Evolutionary conservation across 2,329 filamentous ascomycete genomes (phyloP).

Genomic region (Stenocarpella maydis): DNA sequence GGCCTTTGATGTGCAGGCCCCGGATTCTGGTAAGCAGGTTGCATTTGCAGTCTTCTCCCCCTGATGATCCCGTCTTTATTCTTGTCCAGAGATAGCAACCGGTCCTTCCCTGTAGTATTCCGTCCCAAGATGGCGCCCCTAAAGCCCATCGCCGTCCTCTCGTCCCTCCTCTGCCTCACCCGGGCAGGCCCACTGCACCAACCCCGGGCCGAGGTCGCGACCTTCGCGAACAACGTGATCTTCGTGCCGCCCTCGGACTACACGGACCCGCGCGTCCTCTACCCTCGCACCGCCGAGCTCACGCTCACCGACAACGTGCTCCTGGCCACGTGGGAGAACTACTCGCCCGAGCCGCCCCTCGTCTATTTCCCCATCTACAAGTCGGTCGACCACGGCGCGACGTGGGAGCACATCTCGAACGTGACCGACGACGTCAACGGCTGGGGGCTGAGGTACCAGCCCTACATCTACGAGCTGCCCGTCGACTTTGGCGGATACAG

Average conservation of each 20-base stretch:
- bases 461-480: slow-evolving; percentile 71
- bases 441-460: slow-evolving; percentile 75
- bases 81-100: slow-evolving; percentile 32
- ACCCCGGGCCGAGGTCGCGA: slow-evolving; percentile 19
- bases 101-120: slow-evolving; percentile 36
- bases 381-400: slow-evolving; percentile 62
- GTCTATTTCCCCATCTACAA: slow-evolving; percentile 64
- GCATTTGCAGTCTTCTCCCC: slow-evolving; percentile 36
- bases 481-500: slow-evolving; percentile 63
- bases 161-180: slow-evolving; percentile 38
- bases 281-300: slow-evolving; percentile 54
- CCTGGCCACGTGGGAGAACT: slow-evolving; percentile 64
- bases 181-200: slow-evolving; percentile 30
- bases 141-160: slow-evolving; percentile 39
- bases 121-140: slow-evolving; percentile 27
- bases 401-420: slow-evolving; percentile 69
- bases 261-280: slow-evolving; percentile 53
- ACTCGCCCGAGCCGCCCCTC: slow-evolving; percentile 62
- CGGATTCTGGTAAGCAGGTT: slow-evolving; percentile 14
- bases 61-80: slow-evolving; percentile 2
- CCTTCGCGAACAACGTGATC: slow-evolving; percentile 40
- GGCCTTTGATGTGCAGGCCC: neutral
- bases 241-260: slow-evolving; percentile 54
- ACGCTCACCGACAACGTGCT: slow-evolving; percentile 54
- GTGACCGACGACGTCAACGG: slow-evolving; percentile 71